Base-by-base conservation (phyloP, 2,329 filamentous ascomycete genomes). In the Colletotrichum sp. region DNA sequence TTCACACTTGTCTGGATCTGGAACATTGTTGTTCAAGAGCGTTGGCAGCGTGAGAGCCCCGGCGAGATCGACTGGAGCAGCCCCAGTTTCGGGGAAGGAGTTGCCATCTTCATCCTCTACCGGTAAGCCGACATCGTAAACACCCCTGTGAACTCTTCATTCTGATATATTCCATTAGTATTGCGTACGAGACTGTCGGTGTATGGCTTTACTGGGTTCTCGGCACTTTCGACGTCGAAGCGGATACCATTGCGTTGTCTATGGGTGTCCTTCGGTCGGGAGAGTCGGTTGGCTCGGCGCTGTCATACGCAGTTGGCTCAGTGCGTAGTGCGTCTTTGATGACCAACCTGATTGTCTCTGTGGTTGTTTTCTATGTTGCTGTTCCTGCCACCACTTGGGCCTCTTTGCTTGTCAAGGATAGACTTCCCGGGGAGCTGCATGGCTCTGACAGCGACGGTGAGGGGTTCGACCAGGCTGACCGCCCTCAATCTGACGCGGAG, bases 141-240 rank as follows among this genome's bases (percentile, higher is more conserved):
- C 18, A 61, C 16, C 8, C 21, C 21, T 24, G 21, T 24, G 21
- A 24, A 24, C 21, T 24, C 21, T 24, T 24, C 21, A 24, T 24
- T 24, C 21, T 24, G 21, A 24, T 24, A 24, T 24, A 24, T 24
- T 24, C 21, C 21, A 24, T 24, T 6, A 74, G 71, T 2, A 74
- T 74, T 36, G 71, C 67, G 1, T 74, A 70, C 24, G 71, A 74
- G 34, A 74, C 59, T 14, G 48, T 74, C 7, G 66, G 71, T 1
- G 66, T 74, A 1, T 89, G 88, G 73, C 85, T 88, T 1, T 89
- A 89, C 80, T 89, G 87, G 87, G 79, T 88, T 14, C 82, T 89
- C 1, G 88, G 87, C 5, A 84, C 86, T 4, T 89, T 89, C 79
- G 87, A 88, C 71, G 83, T 88, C 69, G 87, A 89, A 48, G 80